phyloP scores from a whole-genome alignment of 441 rosid species.

The Croton laevigatus region DNA sequence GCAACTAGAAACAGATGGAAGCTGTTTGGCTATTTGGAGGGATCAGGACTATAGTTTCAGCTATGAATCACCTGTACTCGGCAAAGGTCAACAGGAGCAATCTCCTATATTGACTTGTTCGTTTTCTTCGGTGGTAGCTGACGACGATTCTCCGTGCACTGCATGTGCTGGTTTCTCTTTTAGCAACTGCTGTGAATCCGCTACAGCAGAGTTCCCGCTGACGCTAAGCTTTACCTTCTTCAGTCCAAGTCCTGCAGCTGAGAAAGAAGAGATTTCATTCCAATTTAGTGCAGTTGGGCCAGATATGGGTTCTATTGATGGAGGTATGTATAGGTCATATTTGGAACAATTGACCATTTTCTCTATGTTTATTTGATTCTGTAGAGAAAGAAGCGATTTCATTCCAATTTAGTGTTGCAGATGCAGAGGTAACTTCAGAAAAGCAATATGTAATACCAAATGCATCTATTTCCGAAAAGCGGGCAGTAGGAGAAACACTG shows the following conservation, averaged over 20 bases:
- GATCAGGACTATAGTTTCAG: slow-evolving; percentile 64
- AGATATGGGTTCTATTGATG: slow-evolving; percentile 25
- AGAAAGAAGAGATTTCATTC: slow-evolving; percentile 21
- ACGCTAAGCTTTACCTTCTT: slow-evolving; percentile 74
- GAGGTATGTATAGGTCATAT: slow-evolving; percentile 34
- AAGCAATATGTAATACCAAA: slow-evolving; percentile 36
- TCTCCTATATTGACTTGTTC: slow-evolving; percentile 45
- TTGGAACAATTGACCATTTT: too few species aligned
- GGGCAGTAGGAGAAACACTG: slow-evolving; percentile 25
- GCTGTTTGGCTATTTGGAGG: slow-evolving; percentile 43
- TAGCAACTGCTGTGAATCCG: slow-evolving; percentile 42
- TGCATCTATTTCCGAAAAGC: slow-evolving; percentile 28
- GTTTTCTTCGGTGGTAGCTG: slow-evolving; percentile 50
- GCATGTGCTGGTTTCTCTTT: slow-evolving; percentile 57
- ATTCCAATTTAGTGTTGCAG: not conserved
- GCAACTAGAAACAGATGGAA: slow-evolving; percentile 41
- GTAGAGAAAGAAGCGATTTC: too few species aligned
- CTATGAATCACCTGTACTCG: slow-evolving; percentile 26
- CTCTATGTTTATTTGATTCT: too few species aligned
- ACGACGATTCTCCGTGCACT: slow-evolving; percentile 25
- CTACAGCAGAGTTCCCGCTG: slow-evolving; percentile 34
- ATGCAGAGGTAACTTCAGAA: slow-evolving; percentile 38
- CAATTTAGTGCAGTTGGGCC: slow-evolving; percentile 16
- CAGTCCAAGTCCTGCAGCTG: slow-evolving; percentile 35
- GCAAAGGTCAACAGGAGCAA: slow-evolving; percentile 28